Conservation (phyloP, 306 rosid species). For the Canavalia gladiata region DNA sequence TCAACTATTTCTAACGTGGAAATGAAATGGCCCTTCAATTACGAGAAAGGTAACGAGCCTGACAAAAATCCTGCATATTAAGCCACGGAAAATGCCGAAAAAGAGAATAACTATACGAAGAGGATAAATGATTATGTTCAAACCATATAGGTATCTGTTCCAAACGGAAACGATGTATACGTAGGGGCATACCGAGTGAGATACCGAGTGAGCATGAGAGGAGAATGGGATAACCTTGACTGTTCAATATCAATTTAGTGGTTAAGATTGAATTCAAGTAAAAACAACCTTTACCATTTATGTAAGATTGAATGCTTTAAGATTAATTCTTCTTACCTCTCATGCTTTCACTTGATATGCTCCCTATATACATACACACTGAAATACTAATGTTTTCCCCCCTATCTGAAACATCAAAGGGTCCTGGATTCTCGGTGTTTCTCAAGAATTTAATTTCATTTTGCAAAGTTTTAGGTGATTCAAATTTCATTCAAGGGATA, state of each 20-base stretch:
- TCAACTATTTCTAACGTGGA: slow-evolving; percentile 39
- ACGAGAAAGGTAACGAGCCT: slow-evolving; percentile 48
- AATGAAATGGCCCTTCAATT: slow-evolving; percentile 46
- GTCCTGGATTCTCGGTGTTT: not conserved
- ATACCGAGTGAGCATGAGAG: no score
- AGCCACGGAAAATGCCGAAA: slow-evolving; percentile 41
- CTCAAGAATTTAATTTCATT: not conserved
- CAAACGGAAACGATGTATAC: no score
- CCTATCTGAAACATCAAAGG: not conserved
- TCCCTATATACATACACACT: no score
- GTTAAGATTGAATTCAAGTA: no score
- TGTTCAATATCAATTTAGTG: no score
- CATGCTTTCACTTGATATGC: no score
- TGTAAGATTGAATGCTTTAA: no score
- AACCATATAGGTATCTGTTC: not conserved
- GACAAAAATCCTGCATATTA: slow-evolving; percentile 44
- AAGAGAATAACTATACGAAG: not conserved
- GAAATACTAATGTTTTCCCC: not conserved
- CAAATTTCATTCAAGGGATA: not conserved
- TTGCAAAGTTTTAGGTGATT: not conserved
- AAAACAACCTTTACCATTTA: no score
- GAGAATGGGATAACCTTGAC: no score
- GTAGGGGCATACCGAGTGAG: no score
- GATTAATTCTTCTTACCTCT: no score
- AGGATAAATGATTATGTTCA: slow-evolving; percentile 14